These are phyloP conservation scores for Asterionellopsis glacialis DNA, from an alignment of 108 stramenopile species.

Conservation along the genomic window DNA sequence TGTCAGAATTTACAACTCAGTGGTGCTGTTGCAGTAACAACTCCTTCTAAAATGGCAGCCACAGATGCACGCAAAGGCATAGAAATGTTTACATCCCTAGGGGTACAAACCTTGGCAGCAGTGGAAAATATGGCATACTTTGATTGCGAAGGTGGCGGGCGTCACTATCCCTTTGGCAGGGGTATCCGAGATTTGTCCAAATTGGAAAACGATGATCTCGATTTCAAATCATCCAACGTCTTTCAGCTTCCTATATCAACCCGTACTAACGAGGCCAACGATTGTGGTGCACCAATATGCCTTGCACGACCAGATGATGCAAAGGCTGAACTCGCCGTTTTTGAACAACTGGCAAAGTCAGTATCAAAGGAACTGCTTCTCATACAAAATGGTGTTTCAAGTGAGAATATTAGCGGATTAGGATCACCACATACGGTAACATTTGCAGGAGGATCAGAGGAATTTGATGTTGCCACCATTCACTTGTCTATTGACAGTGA, in stretches of 20 bases:
- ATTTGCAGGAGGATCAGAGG: conserved; percentile 27
- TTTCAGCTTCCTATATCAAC: conserved; percentile 78
- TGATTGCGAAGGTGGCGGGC: conserved; percentile 72
- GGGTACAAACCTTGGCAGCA: conserved; percentile 90
- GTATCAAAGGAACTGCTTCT: conserved; percentile 67
- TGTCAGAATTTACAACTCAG: conserved; percentile 91
- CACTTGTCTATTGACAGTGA: conserved; percentile 48
- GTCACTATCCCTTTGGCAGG: conserved; percentile 86
- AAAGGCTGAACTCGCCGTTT: conserved; percentile 40
- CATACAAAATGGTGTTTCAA: conserved; percentile 39
- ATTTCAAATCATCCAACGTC: conserved; percentile 29
- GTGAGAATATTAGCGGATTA: conserved; percentile 9
- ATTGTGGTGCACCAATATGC: conserved; percentile 62
- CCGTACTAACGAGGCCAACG: conserved; percentile 57
- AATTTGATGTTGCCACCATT: conserved; percentile 57
- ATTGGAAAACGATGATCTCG: neutral
- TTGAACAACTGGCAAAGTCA: conserved; percentile 54
- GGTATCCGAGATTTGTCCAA: conserved; percentile 17
- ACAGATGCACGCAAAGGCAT: conserved; percentile 96
- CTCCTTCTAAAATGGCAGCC: conserved; percentile 91
- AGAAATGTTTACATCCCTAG: conserved; percentile 90
- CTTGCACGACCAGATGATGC: conserved; percentile 38
- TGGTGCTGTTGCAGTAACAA: conserved; percentile 98
- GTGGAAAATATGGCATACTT: conserved; percentile 99
- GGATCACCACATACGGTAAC: conserved; percentile 1